Evolutionary conservation across 2,329 filamentous ascomycete genomes (phyloP).

Genomic region (Sporothrix pallida): DNA sequence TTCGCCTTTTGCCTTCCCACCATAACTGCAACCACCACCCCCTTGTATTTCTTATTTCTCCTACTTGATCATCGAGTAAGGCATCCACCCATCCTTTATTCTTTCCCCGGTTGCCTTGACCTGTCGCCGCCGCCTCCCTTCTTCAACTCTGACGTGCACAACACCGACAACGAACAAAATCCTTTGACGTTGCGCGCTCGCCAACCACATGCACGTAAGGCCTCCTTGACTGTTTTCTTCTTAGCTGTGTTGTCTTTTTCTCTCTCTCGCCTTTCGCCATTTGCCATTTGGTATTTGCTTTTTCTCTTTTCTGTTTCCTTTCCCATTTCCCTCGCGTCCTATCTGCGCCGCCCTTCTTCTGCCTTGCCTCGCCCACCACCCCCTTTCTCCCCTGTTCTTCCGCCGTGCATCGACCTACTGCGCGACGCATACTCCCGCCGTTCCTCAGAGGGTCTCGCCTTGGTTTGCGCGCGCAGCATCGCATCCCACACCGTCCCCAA

Average conservation of each 20-base stretch:
- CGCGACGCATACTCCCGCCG: constrained; percentile 45
- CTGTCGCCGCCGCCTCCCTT: constrained; percentile 13
- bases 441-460: constrained; percentile 39
- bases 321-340: not conserved
- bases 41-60: constrained; percentile 29
- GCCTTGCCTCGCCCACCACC: constrained; percentile 12
- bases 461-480: constrained; percentile 43
- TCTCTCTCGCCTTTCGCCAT: not conserved
- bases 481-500: constrained; percentile 38
- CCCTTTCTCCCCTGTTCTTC: constrained; percentile 39
- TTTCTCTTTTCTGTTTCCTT: not conserved
- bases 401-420: constrained; percentile 50
- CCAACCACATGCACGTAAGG: constrained; percentile 59
- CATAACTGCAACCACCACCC: constrained; percentile 16
- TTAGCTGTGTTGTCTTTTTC: not conserved
- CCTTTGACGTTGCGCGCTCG: constrained; percentile 39
- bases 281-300: not conserved
- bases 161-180: not conserved
- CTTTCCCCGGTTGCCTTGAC: constrained; percentile 26
- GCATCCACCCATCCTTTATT: constrained; percentile 32
- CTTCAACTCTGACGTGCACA: constrained; percentile 21
- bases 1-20: not conserved
- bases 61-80: constrained; percentile 23
- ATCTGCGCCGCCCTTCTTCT: not conserved
- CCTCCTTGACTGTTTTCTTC: constrained; percentile 24